phyloP scores from a whole-genome alignment of 1,139 yeast genomes.

The Saccharomycopsis crataegensis region DNA sequence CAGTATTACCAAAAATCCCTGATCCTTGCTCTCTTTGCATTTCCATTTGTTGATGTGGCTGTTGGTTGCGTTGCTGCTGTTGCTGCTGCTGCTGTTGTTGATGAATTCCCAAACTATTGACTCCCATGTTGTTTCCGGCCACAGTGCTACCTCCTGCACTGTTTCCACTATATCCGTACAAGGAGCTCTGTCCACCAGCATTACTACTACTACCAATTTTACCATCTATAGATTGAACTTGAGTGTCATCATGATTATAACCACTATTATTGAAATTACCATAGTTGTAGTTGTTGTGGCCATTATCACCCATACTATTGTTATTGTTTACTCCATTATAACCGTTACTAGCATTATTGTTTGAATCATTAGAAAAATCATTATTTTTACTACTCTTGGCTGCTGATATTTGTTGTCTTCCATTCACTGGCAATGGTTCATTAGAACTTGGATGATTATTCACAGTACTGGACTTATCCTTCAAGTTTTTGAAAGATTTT shows the following conservation, averaged over 20 bases:
- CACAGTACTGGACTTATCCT: neutral
- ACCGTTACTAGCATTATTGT: conserved; percentile 15
- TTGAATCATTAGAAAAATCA: neutral
- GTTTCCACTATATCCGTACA: too few relatives aligned
- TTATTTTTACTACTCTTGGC: neutral
- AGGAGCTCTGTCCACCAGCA: too few relatives aligned
- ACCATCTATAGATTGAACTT: conserved; percentile 14
- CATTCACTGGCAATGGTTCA: conserved; percentile 1
- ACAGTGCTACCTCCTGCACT: too few relatives aligned
- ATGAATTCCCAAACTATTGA: neutral
- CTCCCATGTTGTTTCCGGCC: too few relatives aligned
- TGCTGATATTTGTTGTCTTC: neutral
- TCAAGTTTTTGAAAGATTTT: conserved; percentile 12
- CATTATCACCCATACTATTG: conserved; percentile 7
- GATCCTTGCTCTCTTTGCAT: too few relatives aligned
- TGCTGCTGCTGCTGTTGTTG: neutral
- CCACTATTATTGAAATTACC: conserved; percentile 2
- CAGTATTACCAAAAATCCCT: too few relatives aligned
- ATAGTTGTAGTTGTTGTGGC: conserved; percentile 14
- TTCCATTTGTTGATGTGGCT: too few relatives aligned
- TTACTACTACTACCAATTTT: conserved; percentile 1
- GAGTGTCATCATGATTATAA: neutral
- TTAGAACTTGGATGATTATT: neutral
- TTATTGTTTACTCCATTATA: conserved; percentile 9
- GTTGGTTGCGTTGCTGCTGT: too few relatives aligned